Base-by-base conservation (phyloP, 2,329 filamentous ascomycete species). In the Fusarium pseudograminearum region DNA sequence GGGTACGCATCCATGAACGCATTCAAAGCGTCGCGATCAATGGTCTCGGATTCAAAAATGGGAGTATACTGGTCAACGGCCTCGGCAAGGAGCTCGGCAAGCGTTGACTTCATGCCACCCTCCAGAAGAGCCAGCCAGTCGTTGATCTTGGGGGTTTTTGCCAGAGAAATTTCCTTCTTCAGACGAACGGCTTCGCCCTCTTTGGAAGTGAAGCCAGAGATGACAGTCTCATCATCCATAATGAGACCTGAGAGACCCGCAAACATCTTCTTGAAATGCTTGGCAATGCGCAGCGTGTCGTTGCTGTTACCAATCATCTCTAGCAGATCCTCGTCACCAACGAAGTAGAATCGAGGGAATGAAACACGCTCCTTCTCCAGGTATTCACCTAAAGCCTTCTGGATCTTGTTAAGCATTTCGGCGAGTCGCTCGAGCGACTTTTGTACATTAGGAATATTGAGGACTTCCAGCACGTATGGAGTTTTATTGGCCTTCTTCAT, bases 201-300 rank as follows among this genome's bases (percentile, higher is more conserved):
- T 77, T 97, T 98, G 0, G 96, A 99, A 4, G 92, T 96, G 75
- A 98, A 95, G 9, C 94, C 95, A 28, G 91, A 91, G 69, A 99
- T 98, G 67, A 93, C 89, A 28, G 90, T 89, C 74, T 98, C 93
- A 57, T 98, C 94, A 71, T 97, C 93, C 84, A 98, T 95, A 42
- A 94, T 85, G 36, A 99, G 87, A 5, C 96, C 96, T 7, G 91
- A 95, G 48, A 99, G 86, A 67, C 96, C 96, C 69, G 97, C 96
- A 84, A 99, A 99, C 96, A 99, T 99, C 85, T 99, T 99, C 80
- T 97, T 95, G 84, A 99, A 94, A 83, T 99, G 97, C 80, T 99
- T 99, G 41, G 96, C 93, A 72, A 99, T 97, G 57, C 96, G 94
- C 65, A 96, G 83, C 12, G 95, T 97, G 76, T 99, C 96, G 76